Conservation (phyloP, 208 protist species). For the Leishmania turanica region DNA sequence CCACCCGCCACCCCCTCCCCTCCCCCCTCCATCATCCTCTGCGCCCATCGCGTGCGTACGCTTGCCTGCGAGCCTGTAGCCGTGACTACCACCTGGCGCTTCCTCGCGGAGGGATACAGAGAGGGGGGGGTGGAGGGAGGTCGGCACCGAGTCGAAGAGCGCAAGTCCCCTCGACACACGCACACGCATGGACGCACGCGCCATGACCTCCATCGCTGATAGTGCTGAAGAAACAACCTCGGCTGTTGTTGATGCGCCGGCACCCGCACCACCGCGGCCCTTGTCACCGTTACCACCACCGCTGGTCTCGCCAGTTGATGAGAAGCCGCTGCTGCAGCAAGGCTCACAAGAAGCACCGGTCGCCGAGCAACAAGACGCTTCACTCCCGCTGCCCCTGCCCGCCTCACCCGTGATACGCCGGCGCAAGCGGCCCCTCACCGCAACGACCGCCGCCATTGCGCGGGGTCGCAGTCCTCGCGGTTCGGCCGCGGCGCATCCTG, state of each 20-base stretch:
- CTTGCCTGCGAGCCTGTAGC: not conserved
- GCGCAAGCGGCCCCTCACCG: not conserved
- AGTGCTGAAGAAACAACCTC: not conserved
- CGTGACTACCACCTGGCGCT: not conserved
- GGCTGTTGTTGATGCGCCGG: not conserved
- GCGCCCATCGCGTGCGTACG: not conserved
- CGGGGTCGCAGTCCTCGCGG: not conserved
- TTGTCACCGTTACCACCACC: not conserved
- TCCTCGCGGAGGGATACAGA: not conserved
- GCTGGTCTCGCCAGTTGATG: not conserved
- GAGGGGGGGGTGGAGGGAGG: not conserved
- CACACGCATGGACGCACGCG: not conserved
- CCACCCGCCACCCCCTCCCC: too few species aligned
- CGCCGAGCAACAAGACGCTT: not conserved
- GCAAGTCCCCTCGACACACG: not conserved
- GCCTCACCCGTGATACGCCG: slow-evolving; percentile 5
- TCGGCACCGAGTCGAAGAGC: not conserved
- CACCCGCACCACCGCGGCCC: not conserved
- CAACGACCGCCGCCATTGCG: slow-evolving; percentile 1
- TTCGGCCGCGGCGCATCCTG: not conserved
- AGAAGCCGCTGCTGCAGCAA: not conserved
- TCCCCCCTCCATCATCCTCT: not conserved
- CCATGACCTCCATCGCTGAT: not conserved
- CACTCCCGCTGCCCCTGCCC: slow-evolving; percentile 8
- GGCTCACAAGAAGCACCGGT: not conserved